These are phyloP conservation scores for Kalmusia sp. DNA, from an alignment of 2,329 filamentous ascomycete species.

Conservation along the genomic window DNA sequence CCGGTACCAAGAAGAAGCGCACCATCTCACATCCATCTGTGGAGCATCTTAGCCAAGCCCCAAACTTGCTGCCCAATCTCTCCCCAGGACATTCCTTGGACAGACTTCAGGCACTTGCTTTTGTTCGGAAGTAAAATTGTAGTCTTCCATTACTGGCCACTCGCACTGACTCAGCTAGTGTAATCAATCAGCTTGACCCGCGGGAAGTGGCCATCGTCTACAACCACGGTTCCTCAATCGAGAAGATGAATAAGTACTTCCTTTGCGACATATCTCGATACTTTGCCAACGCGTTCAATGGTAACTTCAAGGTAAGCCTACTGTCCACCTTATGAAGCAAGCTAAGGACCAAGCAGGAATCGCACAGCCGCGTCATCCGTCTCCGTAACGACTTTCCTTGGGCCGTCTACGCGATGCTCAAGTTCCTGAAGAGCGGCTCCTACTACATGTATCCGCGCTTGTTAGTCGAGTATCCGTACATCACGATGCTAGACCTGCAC, in stretches of 20 bases:
- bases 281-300: background rate
- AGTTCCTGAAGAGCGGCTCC: conserved; percentile 24
- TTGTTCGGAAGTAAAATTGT: background rate
- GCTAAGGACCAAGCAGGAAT: background rate
- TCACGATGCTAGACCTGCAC: conserved; percentile 32
- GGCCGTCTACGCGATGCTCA: conserved; percentile 4
- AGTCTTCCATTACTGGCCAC: background rate
- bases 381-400: conserved; percentile 4
- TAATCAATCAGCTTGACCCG: background rate
- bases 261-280: conserved; percentile 14
- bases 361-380: background rate
- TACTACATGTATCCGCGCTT: conserved; percentile 25
- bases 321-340: background rate
- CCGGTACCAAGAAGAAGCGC: no score
- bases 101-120: background rate
- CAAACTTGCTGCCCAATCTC: no score
- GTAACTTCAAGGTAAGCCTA: background rate
- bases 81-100: no score
- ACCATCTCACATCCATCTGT: no score
- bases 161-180: background rate
- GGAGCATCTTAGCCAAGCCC: no score
- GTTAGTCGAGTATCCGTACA: conserved; percentile 14
- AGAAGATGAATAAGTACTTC: conserved; percentile 1
- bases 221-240: background rate
- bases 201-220: background rate